Evolutionary conservation across 305 asterid genomes (phyloP).

Genomic region (Ajuga reptans): DNA sequence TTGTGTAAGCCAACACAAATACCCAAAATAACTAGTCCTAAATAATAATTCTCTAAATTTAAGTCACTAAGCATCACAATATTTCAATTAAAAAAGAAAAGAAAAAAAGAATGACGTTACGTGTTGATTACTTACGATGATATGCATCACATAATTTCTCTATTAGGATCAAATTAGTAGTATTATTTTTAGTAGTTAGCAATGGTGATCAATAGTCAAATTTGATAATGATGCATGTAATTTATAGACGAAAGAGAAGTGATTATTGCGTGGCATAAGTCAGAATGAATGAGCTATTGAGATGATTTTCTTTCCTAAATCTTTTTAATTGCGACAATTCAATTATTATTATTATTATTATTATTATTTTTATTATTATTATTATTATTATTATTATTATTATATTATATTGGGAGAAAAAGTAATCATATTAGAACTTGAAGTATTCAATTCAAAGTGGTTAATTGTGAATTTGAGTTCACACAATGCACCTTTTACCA

Average conservation of each 20-base stretch:
- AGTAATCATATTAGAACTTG: conserved; percentile 9
- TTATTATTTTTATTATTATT: too few relatives aligned
- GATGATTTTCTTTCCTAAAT: conserved; percentile 2
- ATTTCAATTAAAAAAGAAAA: too few relatives aligned
- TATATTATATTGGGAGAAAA: not conserved
- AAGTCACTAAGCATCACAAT: too few relatives aligned
- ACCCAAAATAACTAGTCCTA: too few relatives aligned
- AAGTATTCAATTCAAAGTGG: conserved; percentile 24
- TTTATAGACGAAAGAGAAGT: not conserved
- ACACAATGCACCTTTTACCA: not conserved
- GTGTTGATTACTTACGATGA: too few relatives aligned
- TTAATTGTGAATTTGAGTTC: conserved; percentile 10
- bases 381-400: too few relatives aligned
- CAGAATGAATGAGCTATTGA: conserved; percentile 8
- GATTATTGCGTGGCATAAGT: conserved; percentile 6
- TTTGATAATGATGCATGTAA: not conserved
- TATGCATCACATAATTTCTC: too few relatives aligned
- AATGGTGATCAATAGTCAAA: not conserved
- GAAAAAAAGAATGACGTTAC: too few relatives aligned
- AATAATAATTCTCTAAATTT: too few relatives aligned
- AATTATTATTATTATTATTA: too few relatives aligned
- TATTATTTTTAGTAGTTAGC: not conserved
- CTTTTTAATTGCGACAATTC: not conserved
- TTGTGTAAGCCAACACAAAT: too few relatives aligned
- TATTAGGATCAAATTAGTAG: not conserved